Percentiles rank a stretch among this genome's conserved stretches.
phyloP scores from a whole-genome alignment of 192 early-diverging fungal genomes.

The Coemansia sp. region DNA sequence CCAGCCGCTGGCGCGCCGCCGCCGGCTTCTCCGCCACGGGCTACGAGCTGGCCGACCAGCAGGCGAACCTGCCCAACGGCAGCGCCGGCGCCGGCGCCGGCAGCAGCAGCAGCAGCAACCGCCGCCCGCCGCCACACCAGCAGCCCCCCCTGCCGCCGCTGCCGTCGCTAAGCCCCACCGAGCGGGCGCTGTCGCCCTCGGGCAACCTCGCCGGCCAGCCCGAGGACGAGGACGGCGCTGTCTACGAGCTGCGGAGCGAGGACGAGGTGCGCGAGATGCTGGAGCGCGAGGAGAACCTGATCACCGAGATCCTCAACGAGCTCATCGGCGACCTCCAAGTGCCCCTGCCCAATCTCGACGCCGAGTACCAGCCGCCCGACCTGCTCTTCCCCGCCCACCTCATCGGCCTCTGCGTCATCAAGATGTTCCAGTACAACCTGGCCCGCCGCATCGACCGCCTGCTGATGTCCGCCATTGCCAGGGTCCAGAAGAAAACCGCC shows the following conservation, averaged over 20 bases:
- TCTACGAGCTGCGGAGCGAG: conserved; percentile 31
- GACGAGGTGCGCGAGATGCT: conserved; percentile 49
- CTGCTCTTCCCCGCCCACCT: conserved; percentile 95
- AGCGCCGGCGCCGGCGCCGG: conserved; percentile 13
- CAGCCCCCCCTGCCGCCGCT: too few relatives aligned
- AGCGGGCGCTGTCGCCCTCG: conserved; percentile 14
- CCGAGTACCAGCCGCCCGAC: conserved; percentile 65
- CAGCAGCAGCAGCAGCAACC: too few relatives aligned
- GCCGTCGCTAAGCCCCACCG: too few relatives aligned
- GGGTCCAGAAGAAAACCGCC: conserved; percentile 72
- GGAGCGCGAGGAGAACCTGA: conserved; percentile 64
- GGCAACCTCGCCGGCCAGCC: conserved; percentile 13
- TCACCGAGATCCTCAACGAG: conserved; percentile 84
- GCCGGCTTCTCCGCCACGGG: conserved; percentile 37
- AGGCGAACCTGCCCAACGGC: conserved; percentile 10
- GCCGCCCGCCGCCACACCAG: too few relatives aligned
- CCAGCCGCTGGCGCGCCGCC: conserved; percentile 38
- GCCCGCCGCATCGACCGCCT: conserved; percentile 78
- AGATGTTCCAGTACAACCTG: conserved; percentile 85
- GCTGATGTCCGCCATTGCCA: conserved; percentile 84
- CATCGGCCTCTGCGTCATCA: conserved; percentile 79
- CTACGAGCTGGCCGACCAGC: conserved; percentile 38
- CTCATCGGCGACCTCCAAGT: conserved; percentile 88
- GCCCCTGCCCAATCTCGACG: conserved; percentile 74
- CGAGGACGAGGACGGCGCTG: conserved; percentile 8